These are phyloP conservation scores for Trichoderma koningiopsis DNA, from an alignment of 2,329 filamentous ascomycete species.

Conservation along the genomic window DNA sequence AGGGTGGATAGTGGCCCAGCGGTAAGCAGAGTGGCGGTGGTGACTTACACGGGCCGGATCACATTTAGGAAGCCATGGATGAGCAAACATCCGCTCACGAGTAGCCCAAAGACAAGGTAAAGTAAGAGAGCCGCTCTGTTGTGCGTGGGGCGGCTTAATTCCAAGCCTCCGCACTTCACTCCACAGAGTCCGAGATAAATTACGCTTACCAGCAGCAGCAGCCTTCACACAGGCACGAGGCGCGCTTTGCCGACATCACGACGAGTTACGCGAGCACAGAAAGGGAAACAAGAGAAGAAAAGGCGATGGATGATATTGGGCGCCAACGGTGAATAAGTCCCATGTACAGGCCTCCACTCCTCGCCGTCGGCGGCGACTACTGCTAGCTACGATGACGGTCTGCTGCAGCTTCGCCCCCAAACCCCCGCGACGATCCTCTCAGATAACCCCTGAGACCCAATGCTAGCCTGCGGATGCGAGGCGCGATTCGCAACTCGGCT, in stretches of 20 bases:
- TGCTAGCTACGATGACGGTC: constrained; percentile 16
- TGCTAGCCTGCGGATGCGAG: constrained; percentile 14
- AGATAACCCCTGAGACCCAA: constrained; percentile 19
- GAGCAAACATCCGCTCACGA: background rate
- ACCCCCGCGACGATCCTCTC: constrained; percentile 22
- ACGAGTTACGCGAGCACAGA: background rate
- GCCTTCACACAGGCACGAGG: background rate
- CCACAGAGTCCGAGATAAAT: constrained; percentile 7
- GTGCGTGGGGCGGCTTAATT: constrained; percentile 16
- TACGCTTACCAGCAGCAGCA: constrained; percentile 16
- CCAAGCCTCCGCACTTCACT: constrained; percentile 12
- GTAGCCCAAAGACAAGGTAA: background rate
- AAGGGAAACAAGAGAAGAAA: background rate
- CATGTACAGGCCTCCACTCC: constrained; percentile 7
- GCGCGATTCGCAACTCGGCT: background rate
- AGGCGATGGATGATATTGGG: constrained; percentile 4
- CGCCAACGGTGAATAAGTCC: constrained; percentile 13
- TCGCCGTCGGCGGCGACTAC: constrained; percentile 2
- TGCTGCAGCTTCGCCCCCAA: constrained; percentile 20
- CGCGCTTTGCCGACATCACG: background rate
- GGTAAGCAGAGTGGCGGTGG: background rate
- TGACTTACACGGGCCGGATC: constrained; percentile 5
- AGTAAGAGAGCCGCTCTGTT: constrained; percentile 6
- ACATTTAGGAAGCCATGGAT: background rate
- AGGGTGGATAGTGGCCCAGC: background rate